Conservation (phyloP, 2,329 filamentous ascomycete species). For the Colletotrichum simmondsii region DNA sequence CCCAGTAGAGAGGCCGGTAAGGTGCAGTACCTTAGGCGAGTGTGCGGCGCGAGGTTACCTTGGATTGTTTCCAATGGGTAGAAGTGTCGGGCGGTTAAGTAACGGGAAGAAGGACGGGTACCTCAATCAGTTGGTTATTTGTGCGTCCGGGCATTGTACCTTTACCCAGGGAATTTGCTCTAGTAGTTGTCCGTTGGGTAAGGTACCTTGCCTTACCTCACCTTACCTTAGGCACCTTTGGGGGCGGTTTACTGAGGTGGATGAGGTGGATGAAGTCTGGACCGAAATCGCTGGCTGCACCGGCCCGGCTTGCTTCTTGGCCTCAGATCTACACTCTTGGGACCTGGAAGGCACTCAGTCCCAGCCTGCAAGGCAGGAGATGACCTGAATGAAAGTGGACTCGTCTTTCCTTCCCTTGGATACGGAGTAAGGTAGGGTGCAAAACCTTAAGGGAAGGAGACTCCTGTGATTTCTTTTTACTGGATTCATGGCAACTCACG, state of each 20-base stretch:
- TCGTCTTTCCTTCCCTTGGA: background rate
- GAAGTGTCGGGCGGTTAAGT: background rate
- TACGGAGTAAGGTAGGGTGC: background rate
- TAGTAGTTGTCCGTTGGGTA: background rate
- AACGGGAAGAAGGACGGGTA: background rate
- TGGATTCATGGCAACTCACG: too few relatives aligned
- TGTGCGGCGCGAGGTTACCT: background rate
- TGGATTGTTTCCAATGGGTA: background rate
- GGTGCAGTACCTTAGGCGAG: background rate
- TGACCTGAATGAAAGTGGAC: background rate
- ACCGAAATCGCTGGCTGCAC: slow-evolving; percentile 28
- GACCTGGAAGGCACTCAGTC: background rate
- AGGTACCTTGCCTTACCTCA: too few relatives aligned
- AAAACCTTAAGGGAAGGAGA: background rate
- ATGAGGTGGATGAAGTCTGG: slow-evolving; percentile 7
- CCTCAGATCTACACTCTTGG: background rate
- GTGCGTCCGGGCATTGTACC: background rate
- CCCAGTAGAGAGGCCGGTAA: background rate
- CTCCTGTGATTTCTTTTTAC: background rate
- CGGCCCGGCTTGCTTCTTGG: slow-evolving; percentile 14
- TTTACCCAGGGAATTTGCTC: background rate
- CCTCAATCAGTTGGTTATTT: background rate
- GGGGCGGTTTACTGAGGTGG: background rate
- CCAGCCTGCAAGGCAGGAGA: background rate
- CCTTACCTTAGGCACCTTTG: background rate